Evolutionary conservation across 116 monocot species (phyloP).

Genomic region (Zostera marina): DNA sequence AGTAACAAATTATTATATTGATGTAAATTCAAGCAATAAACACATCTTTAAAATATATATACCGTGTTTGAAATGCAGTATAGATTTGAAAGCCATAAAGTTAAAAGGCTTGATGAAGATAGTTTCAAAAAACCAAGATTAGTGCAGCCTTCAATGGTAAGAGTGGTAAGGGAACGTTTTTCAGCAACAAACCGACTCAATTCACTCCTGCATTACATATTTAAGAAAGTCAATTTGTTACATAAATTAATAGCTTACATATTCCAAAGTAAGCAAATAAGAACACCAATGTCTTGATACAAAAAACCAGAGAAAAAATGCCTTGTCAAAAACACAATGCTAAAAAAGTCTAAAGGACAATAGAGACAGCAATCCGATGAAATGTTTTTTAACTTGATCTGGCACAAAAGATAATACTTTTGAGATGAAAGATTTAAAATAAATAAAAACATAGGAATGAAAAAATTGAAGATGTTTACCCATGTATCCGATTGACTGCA

Average conservation of each 20-base stretch:
- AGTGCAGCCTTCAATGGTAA: slow-evolving; percentile 72
- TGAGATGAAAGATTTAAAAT: background rate
- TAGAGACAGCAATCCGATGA: background rate
- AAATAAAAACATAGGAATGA: background rate
- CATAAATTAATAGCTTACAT: background rate
- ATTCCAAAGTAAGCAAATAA: background rate
- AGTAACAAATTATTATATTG: background rate
- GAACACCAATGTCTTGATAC: background rate
- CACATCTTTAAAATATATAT: slow-evolving; percentile 1
- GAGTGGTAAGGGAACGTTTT: slow-evolving; percentile 48
- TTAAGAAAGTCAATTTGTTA: background rate
- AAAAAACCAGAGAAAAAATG: no score
- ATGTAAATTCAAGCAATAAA: background rate
- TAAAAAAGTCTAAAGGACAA: background rate
- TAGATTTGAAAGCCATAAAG: slow-evolving; percentile 82
- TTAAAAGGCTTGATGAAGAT: slow-evolving; percentile 60
- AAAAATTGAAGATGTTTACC: slow-evolving; percentile 22
- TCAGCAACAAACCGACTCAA: slow-evolving; percentile 80
- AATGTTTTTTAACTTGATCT: background rate
- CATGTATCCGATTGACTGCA: slow-evolving; percentile 61
- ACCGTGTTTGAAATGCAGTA: slow-evolving; percentile 72
- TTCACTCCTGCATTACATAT: slow-evolving; percentile 41
- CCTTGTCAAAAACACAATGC: no score
- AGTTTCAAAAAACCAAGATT: slow-evolving; percentile 70
- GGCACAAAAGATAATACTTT: background rate